Conservation (phyloP, 495 filamentous ascomycete genomes). For the Astrothelium macrocarpum region DNA sequence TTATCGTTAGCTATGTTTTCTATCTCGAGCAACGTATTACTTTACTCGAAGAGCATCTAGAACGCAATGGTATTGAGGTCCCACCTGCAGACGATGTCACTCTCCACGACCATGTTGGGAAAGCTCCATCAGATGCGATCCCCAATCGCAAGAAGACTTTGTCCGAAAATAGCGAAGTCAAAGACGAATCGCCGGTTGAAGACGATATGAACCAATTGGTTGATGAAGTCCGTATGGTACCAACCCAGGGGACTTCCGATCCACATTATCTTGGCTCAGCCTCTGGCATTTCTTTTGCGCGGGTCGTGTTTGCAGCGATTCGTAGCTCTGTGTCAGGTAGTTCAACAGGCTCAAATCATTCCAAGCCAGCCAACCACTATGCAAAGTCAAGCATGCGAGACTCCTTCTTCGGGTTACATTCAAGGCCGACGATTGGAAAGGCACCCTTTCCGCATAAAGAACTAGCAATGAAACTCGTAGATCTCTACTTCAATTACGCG, state of each 20-base stretch:
- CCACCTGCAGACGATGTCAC: conserved; percentile 73
- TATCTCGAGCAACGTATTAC: conserved; percentile 80
- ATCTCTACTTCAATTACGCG: conserved; percentile 88
- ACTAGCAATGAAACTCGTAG: conserved; percentile 59
- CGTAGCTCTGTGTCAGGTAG: conserved; percentile 58
- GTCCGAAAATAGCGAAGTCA: conserved; percentile 5
- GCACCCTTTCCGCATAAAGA: conserved; percentile 74
- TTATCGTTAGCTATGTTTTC: conserved; percentile 68
- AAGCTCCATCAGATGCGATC: conserved; percentile 11
- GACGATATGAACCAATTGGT: conserved; percentile 47
- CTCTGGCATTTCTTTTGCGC: conserved; percentile 87
- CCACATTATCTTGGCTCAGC: conserved; percentile 75
- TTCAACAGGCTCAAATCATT: background rate
- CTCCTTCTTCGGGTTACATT: conserved; percentile 90
- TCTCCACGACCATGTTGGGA: conserved; percentile 39
- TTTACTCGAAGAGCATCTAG: conserved; percentile 71
- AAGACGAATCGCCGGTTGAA: background rate
- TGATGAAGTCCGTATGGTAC: conserved; percentile 65
- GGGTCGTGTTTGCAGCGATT: conserved; percentile 89
- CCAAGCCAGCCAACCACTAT: conserved; percentile 27
- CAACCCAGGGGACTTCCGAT: conserved; percentile 65
- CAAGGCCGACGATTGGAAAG: conserved; percentile 73
- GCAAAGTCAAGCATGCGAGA: conserved; percentile 58
- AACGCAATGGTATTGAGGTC: conserved; percentile 58
- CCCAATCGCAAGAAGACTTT: background rate